Conservation (phyloP, 164 flowering plant genomes). For the Litsea cubeba region DNA sequence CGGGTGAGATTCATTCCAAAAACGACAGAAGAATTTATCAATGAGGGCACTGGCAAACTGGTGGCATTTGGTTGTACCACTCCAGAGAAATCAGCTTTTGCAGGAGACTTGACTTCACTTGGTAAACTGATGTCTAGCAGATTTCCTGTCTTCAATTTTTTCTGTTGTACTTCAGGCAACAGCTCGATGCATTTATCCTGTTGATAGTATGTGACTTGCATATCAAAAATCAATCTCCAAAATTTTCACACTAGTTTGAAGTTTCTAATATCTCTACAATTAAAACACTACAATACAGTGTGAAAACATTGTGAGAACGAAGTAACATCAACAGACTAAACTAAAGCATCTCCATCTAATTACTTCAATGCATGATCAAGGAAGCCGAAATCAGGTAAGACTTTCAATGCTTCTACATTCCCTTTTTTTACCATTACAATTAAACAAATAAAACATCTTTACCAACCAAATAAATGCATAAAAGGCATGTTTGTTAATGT, state of each 20-base stretch:
- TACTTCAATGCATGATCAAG: background rate
- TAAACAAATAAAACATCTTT: no score
- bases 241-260: background rate
- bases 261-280: background rate
- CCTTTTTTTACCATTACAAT: no score
- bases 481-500: no score
- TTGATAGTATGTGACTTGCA: constrained; percentile 1
- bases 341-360: background rate
- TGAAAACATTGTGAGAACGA: background rate
- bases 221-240: background rate
- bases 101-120: constrained; percentile 29
- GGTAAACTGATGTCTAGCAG: constrained; percentile 23
- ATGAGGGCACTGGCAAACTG: constrained; percentile 27
- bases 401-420: no score
- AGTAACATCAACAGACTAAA: background rate
- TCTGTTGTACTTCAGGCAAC: constrained; percentile 73
- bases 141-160: constrained; percentile 51
- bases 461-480: no score
- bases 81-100: constrained; percentile 23
- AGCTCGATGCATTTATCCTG: constrained; percentile 73
- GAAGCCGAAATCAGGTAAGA: background rate
- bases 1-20: constrained; percentile 12
- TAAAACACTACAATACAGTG: background rate
- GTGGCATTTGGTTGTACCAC: constrained; percentile 24
- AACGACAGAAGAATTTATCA: constrained; percentile 30